Evolutionary conservation across 441 rosid genomes (phyloP).

Genomic region (Gossypium schwendimanii): DNA sequence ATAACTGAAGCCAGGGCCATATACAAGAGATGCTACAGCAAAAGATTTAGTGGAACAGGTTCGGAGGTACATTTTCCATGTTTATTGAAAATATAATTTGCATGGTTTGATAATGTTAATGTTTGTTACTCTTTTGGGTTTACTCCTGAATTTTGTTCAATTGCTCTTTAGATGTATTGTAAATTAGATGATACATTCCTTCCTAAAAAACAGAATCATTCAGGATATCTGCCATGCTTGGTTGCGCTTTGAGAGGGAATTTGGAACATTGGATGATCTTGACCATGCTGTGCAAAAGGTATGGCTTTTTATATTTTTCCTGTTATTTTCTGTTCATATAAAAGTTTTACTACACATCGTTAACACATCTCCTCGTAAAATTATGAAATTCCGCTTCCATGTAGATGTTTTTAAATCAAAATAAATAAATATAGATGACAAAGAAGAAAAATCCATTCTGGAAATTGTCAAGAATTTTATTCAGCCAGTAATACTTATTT

Average conservation of each 20-base stretch:
- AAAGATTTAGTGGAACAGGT: slow-evolving; percentile 71
- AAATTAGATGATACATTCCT: slow-evolving; percentile 49
- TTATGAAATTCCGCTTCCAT: background rate
- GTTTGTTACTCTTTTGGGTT: background rate
- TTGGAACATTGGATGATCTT: slow-evolving; percentile 68
- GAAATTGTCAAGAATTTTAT: background rate
- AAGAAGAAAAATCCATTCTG: background rate
- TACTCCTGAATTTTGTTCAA: slow-evolving; percentile 14
- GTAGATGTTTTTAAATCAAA: background rate
- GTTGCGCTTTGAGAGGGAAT: slow-evolving; percentile 88
- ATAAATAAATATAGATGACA: background rate
- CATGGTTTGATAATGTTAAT: background rate
- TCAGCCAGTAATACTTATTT: too few species aligned
- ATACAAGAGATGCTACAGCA: slow-evolving; percentile 78
- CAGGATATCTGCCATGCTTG: slow-evolving; percentile 89
- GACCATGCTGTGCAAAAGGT: slow-evolving; percentile 84
- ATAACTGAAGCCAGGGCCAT: slow-evolving; percentile 77
- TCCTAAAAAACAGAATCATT: slow-evolving; percentile 60
- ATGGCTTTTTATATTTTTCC: slow-evolving; percentile 1
- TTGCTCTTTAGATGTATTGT: slow-evolving; percentile 18
- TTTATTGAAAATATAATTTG: background rate
- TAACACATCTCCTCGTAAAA: background rate
- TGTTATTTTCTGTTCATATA: background rate
- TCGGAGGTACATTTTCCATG: slow-evolving; percentile 54
- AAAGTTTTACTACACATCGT: background rate